Conservation (phyloP, 768 basidiomycete species). For the Dacryopinax spathularia region DNA sequence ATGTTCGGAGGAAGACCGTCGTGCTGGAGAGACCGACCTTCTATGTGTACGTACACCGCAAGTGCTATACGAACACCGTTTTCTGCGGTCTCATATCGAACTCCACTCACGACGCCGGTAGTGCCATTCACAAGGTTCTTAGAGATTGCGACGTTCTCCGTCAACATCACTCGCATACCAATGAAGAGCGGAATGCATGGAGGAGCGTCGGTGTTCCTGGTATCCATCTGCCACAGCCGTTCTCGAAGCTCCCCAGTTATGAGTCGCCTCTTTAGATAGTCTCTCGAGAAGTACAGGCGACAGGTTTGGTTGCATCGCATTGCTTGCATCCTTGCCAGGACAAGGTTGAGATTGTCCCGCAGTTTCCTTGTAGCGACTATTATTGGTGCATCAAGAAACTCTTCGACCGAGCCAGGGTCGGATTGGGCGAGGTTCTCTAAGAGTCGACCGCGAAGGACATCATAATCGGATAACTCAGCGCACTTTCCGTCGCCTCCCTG, state of each 20-base stretch:
- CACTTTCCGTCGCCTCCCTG: too few relatives aligned
- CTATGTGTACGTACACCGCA: neutral
- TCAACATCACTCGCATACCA: slow-evolving; percentile 6
- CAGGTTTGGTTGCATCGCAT: neutral
- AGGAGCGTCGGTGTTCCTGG: neutral
- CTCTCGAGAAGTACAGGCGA: neutral
- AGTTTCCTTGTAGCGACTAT: neutral
- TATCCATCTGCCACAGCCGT: neutral
- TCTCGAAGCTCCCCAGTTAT: neutral
- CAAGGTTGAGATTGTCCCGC: neutral
- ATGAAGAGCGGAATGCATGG: neutral
- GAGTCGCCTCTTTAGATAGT: neutral
- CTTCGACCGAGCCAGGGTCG: too few relatives aligned
- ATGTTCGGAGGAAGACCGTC: neutral
- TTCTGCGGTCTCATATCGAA: neutral
- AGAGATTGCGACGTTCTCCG: neutral
- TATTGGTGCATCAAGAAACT: neutral
- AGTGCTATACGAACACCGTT: neutral
- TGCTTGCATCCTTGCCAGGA: neutral
- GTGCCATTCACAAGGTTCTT: neutral
- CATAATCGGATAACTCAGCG: neutral
- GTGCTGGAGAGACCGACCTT: neutral
- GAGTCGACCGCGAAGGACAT: neutral
- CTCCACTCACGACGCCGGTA: neutral
- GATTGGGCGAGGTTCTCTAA: neutral